Conservation (phyloP, 805 yeast genomes). For the Hermanozyma aechmeae region DNA sequence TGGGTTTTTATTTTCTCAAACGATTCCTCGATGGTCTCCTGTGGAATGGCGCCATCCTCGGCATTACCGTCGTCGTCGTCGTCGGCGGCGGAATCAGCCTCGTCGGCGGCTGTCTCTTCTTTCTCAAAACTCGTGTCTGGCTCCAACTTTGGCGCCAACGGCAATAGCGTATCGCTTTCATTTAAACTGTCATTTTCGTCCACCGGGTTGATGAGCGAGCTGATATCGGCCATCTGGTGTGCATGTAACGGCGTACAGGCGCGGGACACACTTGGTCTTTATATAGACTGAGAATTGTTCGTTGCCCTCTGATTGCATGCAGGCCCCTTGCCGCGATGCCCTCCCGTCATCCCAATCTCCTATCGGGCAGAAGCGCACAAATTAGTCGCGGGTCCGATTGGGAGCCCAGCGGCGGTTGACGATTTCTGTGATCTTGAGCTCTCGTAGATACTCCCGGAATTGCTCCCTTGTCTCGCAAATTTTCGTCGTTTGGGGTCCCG, state of each 20-base stretch:
- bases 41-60: constrained; percentile 6
- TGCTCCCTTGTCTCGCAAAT: constrained; percentile 10
- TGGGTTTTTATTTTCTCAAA: constrained; percentile 62
- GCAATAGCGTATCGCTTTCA: constrained; percentile 3
- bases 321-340: too few species aligned
- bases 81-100: background rate
- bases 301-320: too few species aligned
- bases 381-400: constrained; percentile 66
- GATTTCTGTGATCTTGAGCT: constrained; percentile 49
- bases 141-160: too few species aligned
- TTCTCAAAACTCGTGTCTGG: too few species aligned
- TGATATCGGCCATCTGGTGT: constrained; percentile 16
- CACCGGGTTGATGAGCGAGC: constrained; percentile 17
- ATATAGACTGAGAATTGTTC: too few species aligned
- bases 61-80: constrained; percentile 2
- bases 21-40: constrained; percentile 20
- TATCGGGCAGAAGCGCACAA: too few species aligned
- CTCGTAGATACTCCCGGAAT: constrained; percentile 21
- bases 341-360: too few species aligned
- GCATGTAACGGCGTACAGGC: too few species aligned
- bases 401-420: constrained; percentile 80
- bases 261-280: too few species aligned
- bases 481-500: constrained; percentile 1
- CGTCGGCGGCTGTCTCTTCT: constrained; percentile 1
- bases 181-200: constrained; percentile 13